Percentiles rank a stretch among this genome's conserved stretches.
Conservation (phyloP, 169 alveolate species). For the Cryptosporidium canis region DNA sequence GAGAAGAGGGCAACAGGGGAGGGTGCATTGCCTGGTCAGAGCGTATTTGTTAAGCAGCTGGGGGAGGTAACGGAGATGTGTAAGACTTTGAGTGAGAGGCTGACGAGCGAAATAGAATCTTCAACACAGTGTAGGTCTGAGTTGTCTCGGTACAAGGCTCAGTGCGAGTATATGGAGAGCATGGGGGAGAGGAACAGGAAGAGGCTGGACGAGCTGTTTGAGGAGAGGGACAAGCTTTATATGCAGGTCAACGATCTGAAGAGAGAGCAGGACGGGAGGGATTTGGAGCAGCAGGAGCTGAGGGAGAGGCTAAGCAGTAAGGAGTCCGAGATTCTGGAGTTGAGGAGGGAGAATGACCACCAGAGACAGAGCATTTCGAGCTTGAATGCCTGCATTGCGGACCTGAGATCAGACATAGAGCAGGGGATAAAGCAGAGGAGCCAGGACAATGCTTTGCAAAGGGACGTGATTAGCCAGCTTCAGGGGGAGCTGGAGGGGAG, state of each 20-base stretch:
- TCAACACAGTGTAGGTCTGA: conserved; percentile 62
- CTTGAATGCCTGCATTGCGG: conserved; percentile 21
- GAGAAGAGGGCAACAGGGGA: neutral
- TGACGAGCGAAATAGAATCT: conserved; percentile 50
- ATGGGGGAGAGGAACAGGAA: conserved; percentile 31
- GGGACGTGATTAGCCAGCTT: conserved; percentile 50
- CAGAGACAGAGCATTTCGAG: conserved; percentile 2
- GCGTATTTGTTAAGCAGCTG: conserved; percentile 26
- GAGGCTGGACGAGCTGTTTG: conserved; percentile 48
- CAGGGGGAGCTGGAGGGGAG: conserved; percentile 58
- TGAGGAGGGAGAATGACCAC: conserved; percentile 46
- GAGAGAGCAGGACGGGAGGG: conserved; percentile 4
- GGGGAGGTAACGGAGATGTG: conserved; percentile 56
- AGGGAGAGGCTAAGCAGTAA: conserved; percentile 5
- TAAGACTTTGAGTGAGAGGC: conserved; percentile 55
- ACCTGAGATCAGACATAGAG: conserved; percentile 35
- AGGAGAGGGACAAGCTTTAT: conserved; percentile 49
- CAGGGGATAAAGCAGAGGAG: conserved; percentile 38
- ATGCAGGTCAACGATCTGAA: conserved; percentile 50
- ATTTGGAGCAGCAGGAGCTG: neutral
- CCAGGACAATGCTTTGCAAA: conserved; percentile 66
- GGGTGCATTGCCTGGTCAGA: neutral
- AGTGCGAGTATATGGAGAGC: conserved; percentile 63
- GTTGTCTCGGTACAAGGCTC: conserved; percentile 59
- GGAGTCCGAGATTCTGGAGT: conserved; percentile 33